phyloP scores from a whole-genome alignment of 2,329 filamentous ascomycete species.

The Thelonectria olida region DNA sequence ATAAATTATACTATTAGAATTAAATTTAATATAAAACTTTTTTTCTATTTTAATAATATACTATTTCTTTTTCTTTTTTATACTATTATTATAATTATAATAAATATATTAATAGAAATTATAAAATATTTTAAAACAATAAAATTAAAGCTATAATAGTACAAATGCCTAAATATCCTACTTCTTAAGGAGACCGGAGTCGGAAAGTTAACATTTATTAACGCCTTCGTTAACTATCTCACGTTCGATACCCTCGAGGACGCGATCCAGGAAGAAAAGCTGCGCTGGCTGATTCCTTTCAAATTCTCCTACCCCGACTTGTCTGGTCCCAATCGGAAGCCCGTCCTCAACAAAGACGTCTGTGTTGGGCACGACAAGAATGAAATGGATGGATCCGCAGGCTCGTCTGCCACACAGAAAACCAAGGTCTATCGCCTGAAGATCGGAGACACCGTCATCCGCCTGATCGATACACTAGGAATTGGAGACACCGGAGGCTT shows the following conservation, averaged over 20 bases:
- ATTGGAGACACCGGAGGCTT: conserved; percentile 29
- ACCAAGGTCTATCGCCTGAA: conserved; percentile 10
- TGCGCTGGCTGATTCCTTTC: conserved; percentile 27
- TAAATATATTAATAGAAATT: too few species aligned
- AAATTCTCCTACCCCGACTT: too few species aligned
- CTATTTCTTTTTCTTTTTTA: too few species aligned
- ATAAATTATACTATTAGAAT: too few species aligned
- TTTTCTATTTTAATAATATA: too few species aligned
- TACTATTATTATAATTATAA: too few species aligned
- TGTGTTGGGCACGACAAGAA: conserved; percentile 18
- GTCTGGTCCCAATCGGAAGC: conserved; percentile 20
- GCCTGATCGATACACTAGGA: conserved; percentile 24
- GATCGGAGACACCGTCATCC: not conserved
- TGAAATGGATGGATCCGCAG: conserved; percentile 22
- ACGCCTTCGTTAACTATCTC: conserved; percentile 58
- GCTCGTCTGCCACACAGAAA: conserved; percentile 23
- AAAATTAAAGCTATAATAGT: too few species aligned
- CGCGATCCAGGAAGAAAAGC: conserved; percentile 30
- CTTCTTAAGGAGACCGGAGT: conserved; percentile 59
- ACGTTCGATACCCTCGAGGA: conserved; percentile 49
- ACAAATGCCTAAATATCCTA: conserved; percentile 56
- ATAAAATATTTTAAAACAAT: too few species aligned
- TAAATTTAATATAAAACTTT: too few species aligned
- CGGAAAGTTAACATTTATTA: conserved; percentile 60
- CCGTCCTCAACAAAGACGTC: conserved; percentile 5